Base-by-base conservation (phyloP, 306 rosid genomes). In the Prunus salicina region DNA sequence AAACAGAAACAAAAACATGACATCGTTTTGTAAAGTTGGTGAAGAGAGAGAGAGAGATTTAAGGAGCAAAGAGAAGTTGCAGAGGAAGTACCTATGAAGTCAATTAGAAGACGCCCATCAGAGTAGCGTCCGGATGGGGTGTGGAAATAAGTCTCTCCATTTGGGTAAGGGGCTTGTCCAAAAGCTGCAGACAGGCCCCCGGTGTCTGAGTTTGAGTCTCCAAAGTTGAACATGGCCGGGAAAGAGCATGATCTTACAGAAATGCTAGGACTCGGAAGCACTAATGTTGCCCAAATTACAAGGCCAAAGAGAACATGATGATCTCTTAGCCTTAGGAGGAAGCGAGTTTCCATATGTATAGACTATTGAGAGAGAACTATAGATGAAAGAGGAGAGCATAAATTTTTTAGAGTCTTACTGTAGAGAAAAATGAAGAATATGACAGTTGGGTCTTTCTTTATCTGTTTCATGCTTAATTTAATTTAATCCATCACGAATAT, bases 91-190 rank as follows among this genome's bases (percentile, higher is more conserved):
- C 97, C 97, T 14, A 91, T 52, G 68, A 90, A 87, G 75, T 90
- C 92, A 72, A 89, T 49, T 38, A 87, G 27, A 24, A 87, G 90
- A 55, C 94, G 89, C 12, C 91, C 92, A 74, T 91, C 96, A 52
- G 83, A 91, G 68, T 78, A 91, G n/a, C 96, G 86, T 8, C 96
- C 89, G 1, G 88, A 88, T 19, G 96, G 90, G 66, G 81, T 83
- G 64, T 72, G 87, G 61, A 91, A 91, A 81, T 45, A 87, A 56
- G 93, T 82, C 69, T 68, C 78, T 45, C 93, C 96, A 11, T 75
- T 79, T 15, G 96, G 96, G 27, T 66, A 80, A 5, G 88, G 86
- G 19, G 90, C 94, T 76, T 82, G 89, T 28, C 88, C 90, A 24
- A 86, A 89, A 27, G 84, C 86, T 2, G 91, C 91, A 0, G 91